Percentiles rank a stretch among this genome's conserved stretches.
Conservation (phyloP, 176 grass and related monocot species). For the Aegilops longissima region DNA sequence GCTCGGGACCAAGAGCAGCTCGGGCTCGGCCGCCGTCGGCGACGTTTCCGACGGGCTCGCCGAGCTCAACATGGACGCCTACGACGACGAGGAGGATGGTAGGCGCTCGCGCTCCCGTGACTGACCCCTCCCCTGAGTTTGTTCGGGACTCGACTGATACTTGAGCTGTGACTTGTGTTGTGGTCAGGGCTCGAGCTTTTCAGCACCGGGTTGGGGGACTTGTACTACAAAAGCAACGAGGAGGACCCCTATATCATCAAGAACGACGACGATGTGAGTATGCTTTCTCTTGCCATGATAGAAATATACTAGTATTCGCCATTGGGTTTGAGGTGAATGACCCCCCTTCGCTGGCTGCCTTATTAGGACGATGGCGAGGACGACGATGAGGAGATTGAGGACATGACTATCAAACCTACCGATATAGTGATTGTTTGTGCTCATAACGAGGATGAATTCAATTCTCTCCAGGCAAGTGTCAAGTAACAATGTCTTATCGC, state of each 20-base stretch:
- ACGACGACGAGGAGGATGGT: conserved; percentile 83
- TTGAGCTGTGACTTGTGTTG: background rate
- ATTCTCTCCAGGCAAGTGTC: conserved; percentile 76
- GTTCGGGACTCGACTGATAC: background rate
- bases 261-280: conserved; percentile 37
- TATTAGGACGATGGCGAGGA: conserved; percentile 52
- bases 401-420: conserved; percentile 79
- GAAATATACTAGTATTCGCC: background rate
- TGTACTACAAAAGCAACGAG: conserved; percentile 72
- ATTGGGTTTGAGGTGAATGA: background rate
- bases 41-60: conserved; percentile 29
- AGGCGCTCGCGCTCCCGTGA: background rate
- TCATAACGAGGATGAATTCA: conserved; percentile 83
- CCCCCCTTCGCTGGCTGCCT: background rate
- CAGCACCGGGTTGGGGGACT: conserved; percentile 51
- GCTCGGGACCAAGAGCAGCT: conserved; percentile 28
- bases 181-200: conserved; percentile 62
- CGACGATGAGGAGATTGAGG: conserved; percentile 60
- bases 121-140: background rate
- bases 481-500: background rate
- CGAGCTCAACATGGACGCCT: conserved; percentile 68
- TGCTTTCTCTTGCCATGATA: background rate
- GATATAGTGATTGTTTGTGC: conserved; percentile 82
- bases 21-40: background rate
- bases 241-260: conserved; percentile 78